Conservation (phyloP, 2,329 filamentous ascomycete species). For the Sclerotinia sclerotiorum region DNA sequence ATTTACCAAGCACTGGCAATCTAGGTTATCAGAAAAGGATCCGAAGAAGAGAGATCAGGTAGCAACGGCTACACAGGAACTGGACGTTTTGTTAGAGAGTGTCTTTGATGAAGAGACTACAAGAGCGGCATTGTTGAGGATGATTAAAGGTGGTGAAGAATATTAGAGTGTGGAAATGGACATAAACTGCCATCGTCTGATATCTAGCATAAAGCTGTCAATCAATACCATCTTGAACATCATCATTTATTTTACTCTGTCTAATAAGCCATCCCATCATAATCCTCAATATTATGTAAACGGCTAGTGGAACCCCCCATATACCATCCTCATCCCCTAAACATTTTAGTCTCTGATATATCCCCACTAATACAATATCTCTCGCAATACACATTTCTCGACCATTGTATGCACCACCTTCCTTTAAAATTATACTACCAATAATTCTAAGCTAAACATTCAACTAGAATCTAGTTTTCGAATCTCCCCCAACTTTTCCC, state of each 20-base stretch:
- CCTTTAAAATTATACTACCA: too few relatives aligned
- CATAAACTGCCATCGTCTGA: background rate
- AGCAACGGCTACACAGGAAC: slow-evolving; percentile 55
- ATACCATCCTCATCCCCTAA: background rate
- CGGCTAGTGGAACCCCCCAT: background rate
- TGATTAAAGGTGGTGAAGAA: slow-evolving; percentile 33
- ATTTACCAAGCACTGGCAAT: slow-evolving; percentile 61
- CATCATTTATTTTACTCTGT: background rate
- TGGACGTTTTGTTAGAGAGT: slow-evolving; percentile 55
- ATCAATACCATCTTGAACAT: background rate
- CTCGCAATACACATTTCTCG: background rate
- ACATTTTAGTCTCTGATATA: too few relatives aligned
- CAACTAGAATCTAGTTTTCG: too few relatives aligned
- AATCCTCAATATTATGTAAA: background rate
- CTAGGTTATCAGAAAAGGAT: slow-evolving; percentile 49
- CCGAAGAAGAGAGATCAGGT: slow-evolving; percentile 45
- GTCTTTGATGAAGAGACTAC: slow-evolving; percentile 49
- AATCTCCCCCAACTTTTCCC: too few relatives aligned
- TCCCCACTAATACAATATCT: too few relatives aligned
- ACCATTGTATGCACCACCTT: too few relatives aligned
- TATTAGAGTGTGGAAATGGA: background rate
- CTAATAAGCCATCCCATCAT: too few relatives aligned
- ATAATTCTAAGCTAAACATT: too few relatives aligned
- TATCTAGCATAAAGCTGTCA: background rate
- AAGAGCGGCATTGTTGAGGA: slow-evolving; percentile 39